A percentile compares a stretch with the other conserved stretches of the same genome.
These are phyloP conservation scores for Mucor indicus DNA, from an alignment of 371 early-diverging fungal genomes.

Conservation along the genomic window DNA sequence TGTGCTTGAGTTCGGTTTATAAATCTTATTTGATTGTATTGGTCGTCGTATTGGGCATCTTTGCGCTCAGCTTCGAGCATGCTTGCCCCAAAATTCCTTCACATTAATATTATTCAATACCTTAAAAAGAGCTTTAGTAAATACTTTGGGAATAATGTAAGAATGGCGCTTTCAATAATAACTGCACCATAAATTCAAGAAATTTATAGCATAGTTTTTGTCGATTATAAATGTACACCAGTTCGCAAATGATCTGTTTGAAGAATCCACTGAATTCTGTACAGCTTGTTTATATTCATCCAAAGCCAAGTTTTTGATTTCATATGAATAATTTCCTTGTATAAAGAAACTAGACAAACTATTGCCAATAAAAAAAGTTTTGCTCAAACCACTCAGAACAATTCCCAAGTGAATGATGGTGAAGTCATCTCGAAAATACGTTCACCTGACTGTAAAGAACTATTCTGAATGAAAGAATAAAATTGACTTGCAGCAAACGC, in stretches of 20 bases:
- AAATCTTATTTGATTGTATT: slow-evolving; percentile 4
- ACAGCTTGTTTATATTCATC: slow-evolving; percentile 5
- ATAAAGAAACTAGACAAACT: slow-evolving; percentile 6
- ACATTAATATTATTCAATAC: slow-evolving; percentile 6
- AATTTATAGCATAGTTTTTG: slow-evolving; percentile 9
- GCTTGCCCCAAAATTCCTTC: slow-evolving; percentile 8
- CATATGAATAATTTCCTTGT: slow-evolving; percentile 5
- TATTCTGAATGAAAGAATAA: too few species aligned
- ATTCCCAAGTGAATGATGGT: slow-evolving; percentile 9
- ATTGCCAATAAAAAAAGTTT: slow-evolving; percentile 4
- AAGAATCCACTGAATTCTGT: slow-evolving; percentile 4
- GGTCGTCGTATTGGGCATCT: slow-evolving; percentile 1
- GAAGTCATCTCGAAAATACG: too few species aligned
- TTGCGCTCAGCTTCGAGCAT: slow-evolving; percentile 7
- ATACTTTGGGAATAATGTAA: too few species aligned
- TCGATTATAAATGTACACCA: slow-evolving; percentile 5
- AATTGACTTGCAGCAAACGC: too few species aligned
- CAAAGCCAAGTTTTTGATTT: slow-evolving; percentile 2
- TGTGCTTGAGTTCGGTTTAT: slow-evolving; percentile 6
- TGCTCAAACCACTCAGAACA: slow-evolving; percentile 2
- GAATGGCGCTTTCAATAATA: too few species aligned
- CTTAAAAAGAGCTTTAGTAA: slow-evolving; percentile 10
- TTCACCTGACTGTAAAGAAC: too few species aligned
- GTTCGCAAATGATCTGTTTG: slow-evolving; percentile 9
- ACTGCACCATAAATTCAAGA: slow-evolving; percentile 6